A percentile compares a stretch with the other conserved stretches of the same genome.
Conservation (phyloP, 768 basidiomycete species). For the Russula earlei region DNA sequence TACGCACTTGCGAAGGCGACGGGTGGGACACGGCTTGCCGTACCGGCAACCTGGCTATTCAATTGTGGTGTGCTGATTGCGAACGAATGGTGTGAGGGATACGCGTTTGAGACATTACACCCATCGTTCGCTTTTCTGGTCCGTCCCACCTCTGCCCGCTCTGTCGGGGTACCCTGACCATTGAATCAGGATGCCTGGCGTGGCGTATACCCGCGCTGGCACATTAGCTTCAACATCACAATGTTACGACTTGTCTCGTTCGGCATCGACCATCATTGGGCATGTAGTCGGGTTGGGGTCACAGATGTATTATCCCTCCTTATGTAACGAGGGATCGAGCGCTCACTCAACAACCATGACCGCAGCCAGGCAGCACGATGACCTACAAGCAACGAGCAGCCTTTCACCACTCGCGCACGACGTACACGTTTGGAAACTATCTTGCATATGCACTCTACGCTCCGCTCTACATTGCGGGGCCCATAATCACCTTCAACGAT, state of each 20-base stretch:
- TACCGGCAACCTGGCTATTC: slow-evolving; percentile 64
- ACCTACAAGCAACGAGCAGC: slow-evolving; percentile 54
- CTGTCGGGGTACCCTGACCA: not conserved
- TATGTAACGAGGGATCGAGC: not conserved
- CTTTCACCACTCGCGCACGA: slow-evolving; percentile 42
- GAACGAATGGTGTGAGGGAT: slow-evolving; percentile 72
- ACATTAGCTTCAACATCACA: slow-evolving; percentile 90
- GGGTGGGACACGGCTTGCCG: slow-evolving; percentile 36
- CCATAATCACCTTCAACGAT: slow-evolving; percentile 93
- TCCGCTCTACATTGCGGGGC: slow-evolving; percentile 91
- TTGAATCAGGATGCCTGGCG: slow-evolving; percentile 46
- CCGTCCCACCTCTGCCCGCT: slow-evolving; percentile 22
- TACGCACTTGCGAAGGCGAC: slow-evolving; percentile 48
- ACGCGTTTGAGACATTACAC: slow-evolving; percentile 49
- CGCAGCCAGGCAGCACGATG: slow-evolving; percentile 25
- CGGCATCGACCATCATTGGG: slow-evolving; percentile 90
- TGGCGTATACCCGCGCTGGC: slow-evolving; percentile 87
- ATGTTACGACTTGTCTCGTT: slow-evolving; percentile 91
- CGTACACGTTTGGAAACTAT: slow-evolving; percentile 67
- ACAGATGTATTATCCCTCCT: slow-evolving; percentile 32
- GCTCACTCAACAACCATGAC: not conserved
- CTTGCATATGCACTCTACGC: slow-evolving; percentile 84
- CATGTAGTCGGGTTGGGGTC: slow-evolving; percentile 35
- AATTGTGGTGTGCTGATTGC: slow-evolving; percentile 65
- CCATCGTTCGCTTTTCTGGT: slow-evolving; percentile 54